Conservation (phyloP, 1,284 basidiomycete species). For the Pseudozyma sp. region DNA sequence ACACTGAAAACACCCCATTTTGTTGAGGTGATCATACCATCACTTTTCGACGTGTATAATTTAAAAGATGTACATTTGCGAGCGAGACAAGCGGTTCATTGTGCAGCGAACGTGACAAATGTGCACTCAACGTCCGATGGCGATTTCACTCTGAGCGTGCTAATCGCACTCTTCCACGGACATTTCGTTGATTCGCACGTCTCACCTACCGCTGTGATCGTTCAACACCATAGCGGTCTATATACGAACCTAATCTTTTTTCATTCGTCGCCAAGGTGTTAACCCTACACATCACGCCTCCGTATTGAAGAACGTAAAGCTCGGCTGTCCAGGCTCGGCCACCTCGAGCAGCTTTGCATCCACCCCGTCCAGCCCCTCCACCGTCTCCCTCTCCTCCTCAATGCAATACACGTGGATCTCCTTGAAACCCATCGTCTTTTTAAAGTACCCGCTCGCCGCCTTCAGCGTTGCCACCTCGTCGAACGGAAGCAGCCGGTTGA, state of each 20-base stretch:
- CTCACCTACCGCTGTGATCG: too few relatives aligned
- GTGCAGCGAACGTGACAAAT: too few relatives aligned
- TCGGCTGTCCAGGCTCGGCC: constrained; percentile 80
- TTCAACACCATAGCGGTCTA: too few relatives aligned
- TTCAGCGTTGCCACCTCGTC: constrained; percentile 82
- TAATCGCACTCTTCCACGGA: too few relatives aligned
- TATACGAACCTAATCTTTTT: neutral
- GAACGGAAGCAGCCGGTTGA: constrained; percentile 88
- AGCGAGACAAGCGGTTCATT: too few relatives aligned
- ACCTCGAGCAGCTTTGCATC: constrained; percentile 79
- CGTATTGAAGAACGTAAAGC: constrained; percentile 37
- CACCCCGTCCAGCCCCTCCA: constrained; percentile 73
- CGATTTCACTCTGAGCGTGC: too few relatives aligned
- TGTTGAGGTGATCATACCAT: too few relatives aligned
- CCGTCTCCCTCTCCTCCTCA: constrained; percentile 75
- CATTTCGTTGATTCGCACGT: too few relatives aligned
- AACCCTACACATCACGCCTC: constrained; percentile 8
- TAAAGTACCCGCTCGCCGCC: constrained; percentile 75
- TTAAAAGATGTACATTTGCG: too few relatives aligned
- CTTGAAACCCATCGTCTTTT: constrained; percentile 81
- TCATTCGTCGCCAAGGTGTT: neutral
- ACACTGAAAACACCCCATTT: neutral
- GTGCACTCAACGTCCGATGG: too few relatives aligned
- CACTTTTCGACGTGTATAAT: too few relatives aligned
- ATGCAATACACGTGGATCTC: constrained; percentile 79